These are phyloP conservation scores for Podospora bellae-mahoneyi DNA, from an alignment of 495 filamentous ascomycete genomes.

Conservation along the genomic window DNA sequence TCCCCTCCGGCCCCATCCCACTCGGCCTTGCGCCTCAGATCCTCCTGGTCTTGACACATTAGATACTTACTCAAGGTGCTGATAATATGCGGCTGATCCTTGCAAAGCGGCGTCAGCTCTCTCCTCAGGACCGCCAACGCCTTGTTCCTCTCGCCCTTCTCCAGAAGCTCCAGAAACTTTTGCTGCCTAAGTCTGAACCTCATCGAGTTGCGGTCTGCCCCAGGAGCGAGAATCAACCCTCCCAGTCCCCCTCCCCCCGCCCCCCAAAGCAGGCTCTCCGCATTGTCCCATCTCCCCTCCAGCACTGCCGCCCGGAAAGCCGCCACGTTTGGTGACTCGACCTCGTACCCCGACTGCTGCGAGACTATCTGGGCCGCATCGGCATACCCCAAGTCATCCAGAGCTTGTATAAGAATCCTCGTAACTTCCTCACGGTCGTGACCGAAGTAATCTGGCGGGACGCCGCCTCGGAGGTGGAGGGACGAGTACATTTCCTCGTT, in stretches of 20 bases:
- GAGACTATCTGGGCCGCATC: conserved; percentile 68
- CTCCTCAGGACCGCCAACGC: conserved; percentile 78
- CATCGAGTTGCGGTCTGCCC: conserved; percentile 46
- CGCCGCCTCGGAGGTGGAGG: not conserved
- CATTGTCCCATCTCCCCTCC: conserved; percentile 76
- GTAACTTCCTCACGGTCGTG: conserved; percentile 94
- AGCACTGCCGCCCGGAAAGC: conserved; percentile 80
- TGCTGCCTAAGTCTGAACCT: conserved; percentile 81
- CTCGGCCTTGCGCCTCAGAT: conserved; percentile 73
- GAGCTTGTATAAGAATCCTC: conserved; percentile 84
- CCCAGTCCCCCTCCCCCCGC: conserved; percentile 48
- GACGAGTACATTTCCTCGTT: conserved; percentile 1
- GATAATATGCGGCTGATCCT: conserved; percentile 64
- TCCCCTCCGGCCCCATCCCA: conserved; percentile 86
- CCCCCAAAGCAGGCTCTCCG: conserved; percentile 75
- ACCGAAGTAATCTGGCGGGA: conserved; percentile 52
- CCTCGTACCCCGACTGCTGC: conserved; percentile 79
- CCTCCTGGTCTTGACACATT: conserved; percentile 78
- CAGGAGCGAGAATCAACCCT: conserved; percentile 46
- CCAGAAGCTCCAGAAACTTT: conserved; percentile 90
- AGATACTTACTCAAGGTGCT: conserved; percentile 85
- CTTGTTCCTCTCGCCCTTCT: conserved; percentile 64
- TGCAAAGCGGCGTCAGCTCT: conserved; percentile 84
- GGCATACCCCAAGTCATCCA: conserved; percentile 83
- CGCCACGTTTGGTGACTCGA: conserved; percentile 82